Conservation (phyloP, 208 protist genomes). For the Strigomonas culicis region DNA sequence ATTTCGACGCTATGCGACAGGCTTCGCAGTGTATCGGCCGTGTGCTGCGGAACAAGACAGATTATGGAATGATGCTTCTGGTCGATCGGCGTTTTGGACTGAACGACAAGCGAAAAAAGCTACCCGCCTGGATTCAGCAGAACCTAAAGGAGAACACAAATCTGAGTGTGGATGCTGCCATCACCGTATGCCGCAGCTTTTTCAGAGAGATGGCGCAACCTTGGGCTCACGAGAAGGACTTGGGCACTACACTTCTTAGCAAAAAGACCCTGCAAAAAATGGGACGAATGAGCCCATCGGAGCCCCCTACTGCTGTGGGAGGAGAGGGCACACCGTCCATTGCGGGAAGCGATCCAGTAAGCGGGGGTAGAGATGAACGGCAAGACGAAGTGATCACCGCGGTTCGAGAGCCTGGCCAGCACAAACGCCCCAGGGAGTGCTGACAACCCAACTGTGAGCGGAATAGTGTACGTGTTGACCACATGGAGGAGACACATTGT, state of each 20-base stretch:
- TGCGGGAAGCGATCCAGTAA: no score
- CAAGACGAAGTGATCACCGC: no score
- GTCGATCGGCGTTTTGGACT: conserved; percentile 96
- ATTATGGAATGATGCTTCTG: conserved; percentile 99
- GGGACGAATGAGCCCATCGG: conserved; percentile 26
- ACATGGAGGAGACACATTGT: no score
- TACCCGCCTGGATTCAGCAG: conserved; percentile 92
- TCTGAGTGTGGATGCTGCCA: conserved; percentile 84
- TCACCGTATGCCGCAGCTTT: conserved; percentile 88
- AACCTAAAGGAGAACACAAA: conserved; percentile 90
- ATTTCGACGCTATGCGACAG: conserved; percentile 98
- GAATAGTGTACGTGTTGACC: no score
- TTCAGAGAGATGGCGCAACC: conserved; percentile 96
- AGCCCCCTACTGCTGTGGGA: neutral
- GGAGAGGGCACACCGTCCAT: no score
- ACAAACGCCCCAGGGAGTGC: no score
- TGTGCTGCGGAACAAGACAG: conserved; percentile 98
- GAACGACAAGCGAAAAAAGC: conserved; percentile 93
- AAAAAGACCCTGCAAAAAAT: conserved; percentile 34
- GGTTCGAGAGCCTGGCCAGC: no score
- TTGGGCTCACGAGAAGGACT: conserved; percentile 83
- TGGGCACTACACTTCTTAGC: conserved; percentile 83
- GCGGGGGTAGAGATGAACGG: no score
- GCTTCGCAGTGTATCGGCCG: conserved; percentile 99
- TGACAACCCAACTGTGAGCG: no score